phyloP scores from a whole-genome alignment of 768 basidiomycete species.

The Amanita phalloides region DNA sequence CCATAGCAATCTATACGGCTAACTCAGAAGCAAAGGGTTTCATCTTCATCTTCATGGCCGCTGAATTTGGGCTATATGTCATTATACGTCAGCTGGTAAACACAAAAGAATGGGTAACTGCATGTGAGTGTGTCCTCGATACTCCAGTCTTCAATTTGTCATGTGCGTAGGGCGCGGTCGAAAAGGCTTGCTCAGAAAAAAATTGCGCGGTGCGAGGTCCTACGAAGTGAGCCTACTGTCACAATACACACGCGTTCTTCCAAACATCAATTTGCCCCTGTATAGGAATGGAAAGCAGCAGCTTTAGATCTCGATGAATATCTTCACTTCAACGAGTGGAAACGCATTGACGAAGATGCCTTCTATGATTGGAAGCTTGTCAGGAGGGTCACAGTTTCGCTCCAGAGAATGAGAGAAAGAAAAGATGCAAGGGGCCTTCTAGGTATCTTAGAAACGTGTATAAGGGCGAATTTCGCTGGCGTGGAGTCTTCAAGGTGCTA shows the following conservation, averaged over 20 bases:
- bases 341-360: conserved; percentile 72
- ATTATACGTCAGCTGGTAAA: conserved; percentile 88
- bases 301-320: conserved; percentile 73
- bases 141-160: neutral
- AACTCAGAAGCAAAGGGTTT: conserved; percentile 38
- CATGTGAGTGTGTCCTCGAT: conserved; percentile 45
- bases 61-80: conserved; percentile 82
- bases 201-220: conserved; percentile 59
- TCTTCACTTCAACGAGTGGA: conserved; percentile 87
- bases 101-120: conserved; percentile 85
- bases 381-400: conserved; percentile 52
- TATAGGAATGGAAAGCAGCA: conserved; percentile 78
- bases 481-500: conserved; percentile 70
- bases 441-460: conserved; percentile 84
- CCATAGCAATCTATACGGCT: neutral
- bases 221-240: conserved; percentile 44
- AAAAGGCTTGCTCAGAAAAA: conserved; percentile 68
- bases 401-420: conserved; percentile 58
- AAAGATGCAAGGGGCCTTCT: conserved; percentile 80
- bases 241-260: neutral
- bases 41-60: conserved; percentile 74
- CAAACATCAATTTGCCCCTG: neutral
- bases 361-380: conserved; percentile 92
- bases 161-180: conserved; percentile 62
- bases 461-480: conserved; percentile 89